A percentile compares a stretch with the other conserved stretches of the same genome.
Evolutionary conservation across 2,329 filamentous ascomycete species (phyloP).

Genomic region (Nothomitra cinnamomea): DNA sequence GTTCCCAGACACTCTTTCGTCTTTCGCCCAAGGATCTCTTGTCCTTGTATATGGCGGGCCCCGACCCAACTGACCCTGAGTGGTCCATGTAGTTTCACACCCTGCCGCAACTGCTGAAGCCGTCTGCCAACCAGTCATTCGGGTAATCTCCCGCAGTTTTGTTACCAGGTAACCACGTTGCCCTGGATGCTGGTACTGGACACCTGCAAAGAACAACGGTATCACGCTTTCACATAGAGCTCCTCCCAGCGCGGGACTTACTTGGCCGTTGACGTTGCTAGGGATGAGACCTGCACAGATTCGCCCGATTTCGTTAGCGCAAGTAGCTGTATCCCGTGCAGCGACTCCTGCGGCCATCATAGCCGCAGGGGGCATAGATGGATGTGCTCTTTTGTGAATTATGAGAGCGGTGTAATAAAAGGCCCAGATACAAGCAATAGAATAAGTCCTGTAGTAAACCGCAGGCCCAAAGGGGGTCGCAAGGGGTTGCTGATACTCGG

Average conservation of each 20-base stretch:
- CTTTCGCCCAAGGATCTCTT: slow-evolving; percentile 18
- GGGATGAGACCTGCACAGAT: slow-evolving; percentile 59
- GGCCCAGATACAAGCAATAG: slow-evolving; percentile 76
- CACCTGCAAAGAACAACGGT: slow-evolving; percentile 69
- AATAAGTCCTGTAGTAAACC: slow-evolving; percentile 67
- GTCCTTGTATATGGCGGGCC: slow-evolving; percentile 56
- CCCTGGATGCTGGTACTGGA: slow-evolving; percentile 53
- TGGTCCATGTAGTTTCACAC: slow-evolving; percentile 72
- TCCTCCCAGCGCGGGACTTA: slow-evolving; percentile 64
- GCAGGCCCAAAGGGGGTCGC: slow-evolving; percentile 67
- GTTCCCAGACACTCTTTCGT: slow-evolving; percentile 15
- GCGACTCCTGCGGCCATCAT: slow-evolving; percentile 73
- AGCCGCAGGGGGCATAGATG: slow-evolving; percentile 77
- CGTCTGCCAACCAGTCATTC: slow-evolving; percentile 75
- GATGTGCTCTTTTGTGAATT: slow-evolving; percentile 65
- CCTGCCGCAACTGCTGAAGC: slow-evolving; percentile 66
- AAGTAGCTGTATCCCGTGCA: slow-evolving; percentile 51
- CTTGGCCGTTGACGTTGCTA: slow-evolving; percentile 32
- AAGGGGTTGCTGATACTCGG: slow-evolving; percentile 45
- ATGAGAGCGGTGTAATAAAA: slow-evolving; percentile 77
- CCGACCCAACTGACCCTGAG: slow-evolving; percentile 51
- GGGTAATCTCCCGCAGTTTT: slow-evolving; percentile 56
- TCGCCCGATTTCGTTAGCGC: slow-evolving; percentile 59
- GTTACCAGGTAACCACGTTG: slow-evolving; percentile 67
- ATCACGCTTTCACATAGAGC: slow-evolving; percentile 71